These are phyloP conservation scores for Termitomyces bulborhizus DNA, from an alignment of 768 basidiomycete genomes.

Conservation along the genomic window DNA sequence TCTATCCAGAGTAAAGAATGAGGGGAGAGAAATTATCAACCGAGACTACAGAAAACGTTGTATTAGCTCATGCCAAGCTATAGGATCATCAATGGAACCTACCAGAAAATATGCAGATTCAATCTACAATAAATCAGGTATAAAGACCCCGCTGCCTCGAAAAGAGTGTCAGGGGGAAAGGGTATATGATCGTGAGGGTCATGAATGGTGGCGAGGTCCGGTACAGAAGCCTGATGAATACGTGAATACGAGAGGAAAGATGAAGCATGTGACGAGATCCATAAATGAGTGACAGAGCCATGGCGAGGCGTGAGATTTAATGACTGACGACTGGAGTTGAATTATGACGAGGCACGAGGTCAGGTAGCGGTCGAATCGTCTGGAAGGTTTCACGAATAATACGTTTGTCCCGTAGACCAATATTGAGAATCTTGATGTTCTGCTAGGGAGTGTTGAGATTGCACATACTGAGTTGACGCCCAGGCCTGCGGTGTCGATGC, in stretches of 20 bases:
- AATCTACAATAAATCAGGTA: conserved; percentile 10
- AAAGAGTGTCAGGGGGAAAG: conserved; percentile 5
- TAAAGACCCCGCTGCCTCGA: conserved; percentile 1
- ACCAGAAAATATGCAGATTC: not conserved
- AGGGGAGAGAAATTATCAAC: not conserved
- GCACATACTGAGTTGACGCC: conserved; percentile 7
- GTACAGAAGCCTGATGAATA: not conserved
- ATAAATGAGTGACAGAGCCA: not conserved
- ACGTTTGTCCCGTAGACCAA: conserved; percentile 7
- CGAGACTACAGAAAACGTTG: not conserved
- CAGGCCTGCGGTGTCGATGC: conserved; percentile 3
- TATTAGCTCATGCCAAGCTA: not conserved
- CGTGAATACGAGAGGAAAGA: not conserved
- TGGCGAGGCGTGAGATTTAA: not conserved
- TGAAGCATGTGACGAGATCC: not conserved
- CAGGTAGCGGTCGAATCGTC: not conserved
- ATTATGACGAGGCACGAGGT: not conserved
- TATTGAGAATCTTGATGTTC: conserved; percentile 8
- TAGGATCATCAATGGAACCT: not conserved
- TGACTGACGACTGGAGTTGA: not conserved
- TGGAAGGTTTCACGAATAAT: not conserved
- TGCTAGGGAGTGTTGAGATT: not conserved
- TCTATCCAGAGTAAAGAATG: not conserved
- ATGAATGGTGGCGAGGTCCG: not conserved
- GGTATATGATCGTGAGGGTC: conserved; percentile 11